Evolutionary conservation across 306 rosid genomes (phyloP).

Genomic region (Vigna radiata): DNA sequence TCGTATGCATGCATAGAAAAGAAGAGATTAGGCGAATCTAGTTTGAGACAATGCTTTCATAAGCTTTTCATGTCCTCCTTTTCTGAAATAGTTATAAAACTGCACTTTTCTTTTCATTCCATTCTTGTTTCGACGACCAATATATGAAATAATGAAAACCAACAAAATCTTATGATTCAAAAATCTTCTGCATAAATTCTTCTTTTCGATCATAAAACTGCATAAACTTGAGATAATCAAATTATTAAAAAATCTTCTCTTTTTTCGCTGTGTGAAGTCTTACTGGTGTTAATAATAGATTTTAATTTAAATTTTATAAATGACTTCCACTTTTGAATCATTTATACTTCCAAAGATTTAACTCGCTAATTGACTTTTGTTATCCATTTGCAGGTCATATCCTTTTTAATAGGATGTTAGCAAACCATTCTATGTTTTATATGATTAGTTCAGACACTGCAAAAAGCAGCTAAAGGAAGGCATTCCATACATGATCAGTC

Average conservation of each 20-base stretch:
- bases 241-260: neutral
- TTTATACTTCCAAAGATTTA: neutral
- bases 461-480: neutral
- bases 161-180: neutral
- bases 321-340: neutral
- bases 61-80: neutral
- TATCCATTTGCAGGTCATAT: slow-evolving; percentile 84
- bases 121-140: neutral
- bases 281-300: neutral
- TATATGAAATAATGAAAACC: neutral
- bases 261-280: neutral
- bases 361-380: slow-evolving; percentile 32
- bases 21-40: neutral
- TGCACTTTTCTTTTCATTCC: neutral
- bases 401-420: slow-evolving; percentile 54
- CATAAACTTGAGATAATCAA: neutral
- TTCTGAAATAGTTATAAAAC: neutral
- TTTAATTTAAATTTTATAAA: neutral
- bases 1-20: neutral
- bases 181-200: no score
- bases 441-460: slow-evolving; percentile 10
- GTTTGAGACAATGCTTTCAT: neutral
- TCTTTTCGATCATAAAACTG: neutral
- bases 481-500: slow-evolving; percentile 7
- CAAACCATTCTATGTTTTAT: slow-evolving; percentile 18